Evolutionary conservation across 345 rosid species (phyloP), one percentile per base, ranked within the genome.

Genomic region (Raphanus raphanistrum): DNA sequence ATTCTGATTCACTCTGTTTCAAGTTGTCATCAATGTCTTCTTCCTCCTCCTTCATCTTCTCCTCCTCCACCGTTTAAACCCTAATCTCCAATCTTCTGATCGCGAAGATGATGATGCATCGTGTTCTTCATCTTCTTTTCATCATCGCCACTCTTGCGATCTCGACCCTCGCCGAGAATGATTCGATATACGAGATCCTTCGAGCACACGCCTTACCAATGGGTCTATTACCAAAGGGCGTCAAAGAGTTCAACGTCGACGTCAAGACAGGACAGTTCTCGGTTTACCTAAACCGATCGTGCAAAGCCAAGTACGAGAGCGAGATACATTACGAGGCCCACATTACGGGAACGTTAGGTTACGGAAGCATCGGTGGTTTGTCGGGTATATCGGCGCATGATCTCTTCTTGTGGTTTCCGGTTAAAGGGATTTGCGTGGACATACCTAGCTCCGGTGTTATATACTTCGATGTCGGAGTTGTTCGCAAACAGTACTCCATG

Each of bases 341-440:
- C 74, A 92, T 92, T 8, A 79, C 94, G 2, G 98, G 98, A 10
- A 83, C 83, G 5, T 66, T 92, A 70, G 85, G 85, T 64, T 88
- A 84, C 76, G 96, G 94, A 3, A 86, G 87, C 88, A 90, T 92
- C 86, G 85, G 84, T 12, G 83, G 81, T 0, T 80, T 92, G 52
- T 88, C 94, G 0, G 98, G 98, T 33, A 76, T 92, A 32, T 81
- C 89, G 31, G 94, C 98, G 1, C 91, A 92, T 76, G 98, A 92
- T 60, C 76, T 92, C 48, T 92, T 92, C 75, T 83, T 92, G 52
- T 92, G 98, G 98, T 90, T 92, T 79, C 96, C 90, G 32, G 96
- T 92, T 2, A 89, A 85, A 74, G 89, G 86, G 71, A 89, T 92
- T 65, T 87, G 91, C 25, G 96, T 90, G 25, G 98, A 92, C 72